Percentiles rank a stretch among this genome's conserved stretches.
These are phyloP conservation scores for Daldinia sp. DNA, from an alignment of 2,329 filamentous ascomycete genomes.

Conservation along the genomic window DNA sequence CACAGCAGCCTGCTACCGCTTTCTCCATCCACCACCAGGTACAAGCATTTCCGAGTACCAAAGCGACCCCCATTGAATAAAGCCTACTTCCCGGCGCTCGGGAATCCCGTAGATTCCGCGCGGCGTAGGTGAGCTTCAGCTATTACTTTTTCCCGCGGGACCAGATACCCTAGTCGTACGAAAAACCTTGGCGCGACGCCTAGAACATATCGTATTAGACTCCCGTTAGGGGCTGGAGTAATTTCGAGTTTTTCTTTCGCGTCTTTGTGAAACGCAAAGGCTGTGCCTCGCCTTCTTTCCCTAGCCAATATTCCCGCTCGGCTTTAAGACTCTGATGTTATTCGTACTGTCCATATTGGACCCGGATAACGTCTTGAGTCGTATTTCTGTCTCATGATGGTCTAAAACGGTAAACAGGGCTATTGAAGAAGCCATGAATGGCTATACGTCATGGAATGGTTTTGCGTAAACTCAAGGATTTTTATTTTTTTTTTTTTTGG, in stretches of 20 bases:
- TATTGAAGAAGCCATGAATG: not conserved
- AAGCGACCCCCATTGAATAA: not conserved
- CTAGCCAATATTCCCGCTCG: not conserved
- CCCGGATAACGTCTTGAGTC: not conserved
- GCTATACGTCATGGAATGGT: not conserved
- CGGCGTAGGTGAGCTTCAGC: not conserved
- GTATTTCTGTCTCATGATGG: not conserved
- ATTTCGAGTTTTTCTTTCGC: not conserved
- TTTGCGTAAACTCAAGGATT: not conserved
- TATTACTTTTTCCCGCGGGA: not conserved
- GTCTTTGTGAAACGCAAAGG: conserved; percentile 23
- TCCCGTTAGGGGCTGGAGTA: not conserved
- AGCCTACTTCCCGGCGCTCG: not conserved
- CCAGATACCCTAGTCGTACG: not conserved
- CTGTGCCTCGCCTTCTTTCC: conserved; percentile 25
- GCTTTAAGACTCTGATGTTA: not conserved
- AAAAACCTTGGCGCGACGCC: conserved; percentile 8
- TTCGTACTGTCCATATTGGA: not conserved
- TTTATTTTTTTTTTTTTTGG: too few species aligned
- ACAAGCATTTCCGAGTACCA: not conserved
- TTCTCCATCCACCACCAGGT: not conserved
- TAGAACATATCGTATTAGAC: conserved; percentile 7
- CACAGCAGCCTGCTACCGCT: not conserved
- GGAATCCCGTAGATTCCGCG: not conserved
- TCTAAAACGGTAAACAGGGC: not conserved